Conservation (phyloP, 805 yeast species). For the Nakazawaea wickerhamii region DNA sequence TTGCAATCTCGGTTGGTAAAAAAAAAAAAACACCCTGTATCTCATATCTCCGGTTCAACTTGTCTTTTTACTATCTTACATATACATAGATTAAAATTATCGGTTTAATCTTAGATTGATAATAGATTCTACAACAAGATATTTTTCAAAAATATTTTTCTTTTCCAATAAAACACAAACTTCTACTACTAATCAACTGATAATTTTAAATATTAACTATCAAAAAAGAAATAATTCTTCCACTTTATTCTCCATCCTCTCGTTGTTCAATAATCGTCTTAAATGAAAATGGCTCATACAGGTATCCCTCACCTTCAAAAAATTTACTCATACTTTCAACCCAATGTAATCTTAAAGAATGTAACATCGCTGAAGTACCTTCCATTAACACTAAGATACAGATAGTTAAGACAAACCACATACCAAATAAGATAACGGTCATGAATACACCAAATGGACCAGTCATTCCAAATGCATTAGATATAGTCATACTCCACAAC, state of each 20-base stretch:
- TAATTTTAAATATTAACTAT: no score
- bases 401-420: constrained; percentile 93
- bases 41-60: no score
- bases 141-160: no score
- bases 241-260: constrained; percentile 1
- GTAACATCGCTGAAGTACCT: constrained; percentile 98
- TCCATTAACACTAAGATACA: constrained; percentile 94
- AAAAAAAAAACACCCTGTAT: no score
- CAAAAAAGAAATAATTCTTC: neutral
- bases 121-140: no score
- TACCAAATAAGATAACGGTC: constrained; percentile 77
- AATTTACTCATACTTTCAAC: constrained; percentile 98
- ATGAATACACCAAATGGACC: constrained; percentile 65
- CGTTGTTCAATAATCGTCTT: constrained; percentile 18
- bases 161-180: no score
- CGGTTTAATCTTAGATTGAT: no score
- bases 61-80: no score
- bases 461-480: constrained; percentile 63
- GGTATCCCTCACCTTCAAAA: constrained; percentile 93
- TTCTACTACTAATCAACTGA: no score
- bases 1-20: no score
- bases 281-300: constrained; percentile 86
- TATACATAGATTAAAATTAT: no score
- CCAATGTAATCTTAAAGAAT: constrained; percentile 98
- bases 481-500: constrained; percentile 92